Conservation (phyloP, 768 basidiomycete species). For the Chalciporus chontae region DNA sequence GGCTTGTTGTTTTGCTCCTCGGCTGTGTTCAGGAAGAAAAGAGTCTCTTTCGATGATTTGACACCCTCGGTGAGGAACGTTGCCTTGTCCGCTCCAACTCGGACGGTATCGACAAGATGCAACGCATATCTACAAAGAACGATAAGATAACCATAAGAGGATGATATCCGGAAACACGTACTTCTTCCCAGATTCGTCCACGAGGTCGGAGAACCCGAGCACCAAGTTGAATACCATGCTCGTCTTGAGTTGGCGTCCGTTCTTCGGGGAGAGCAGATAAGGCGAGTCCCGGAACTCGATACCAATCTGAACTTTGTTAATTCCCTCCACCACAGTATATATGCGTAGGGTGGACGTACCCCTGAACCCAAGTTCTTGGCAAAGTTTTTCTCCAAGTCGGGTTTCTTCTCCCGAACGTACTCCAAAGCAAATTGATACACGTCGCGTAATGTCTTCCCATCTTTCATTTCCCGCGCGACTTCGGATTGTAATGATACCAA, state of each 20-base stretch:
- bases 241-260: constrained; percentile 60
- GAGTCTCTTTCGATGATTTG: constrained; percentile 79
- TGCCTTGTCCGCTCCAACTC: constrained; percentile 63
- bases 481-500: constrained; percentile 77
- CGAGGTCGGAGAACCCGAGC: constrained; percentile 81
- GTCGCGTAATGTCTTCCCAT: constrained; percentile 73
- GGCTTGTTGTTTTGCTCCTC: constrained; percentile 52
- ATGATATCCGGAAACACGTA: constrained; percentile 32
- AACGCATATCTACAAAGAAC: constrained; percentile 67
- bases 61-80: constrained; percentile 78
- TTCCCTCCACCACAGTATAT: background rate
- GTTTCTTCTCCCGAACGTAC: constrained; percentile 71
- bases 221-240: constrained; percentile 86
- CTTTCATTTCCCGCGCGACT: constrained; percentile 70
- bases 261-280: constrained; percentile 82
- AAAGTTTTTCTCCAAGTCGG: constrained; percentile 79
- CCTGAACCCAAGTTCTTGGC: constrained; percentile 89
- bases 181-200: constrained; percentile 77
- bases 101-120: constrained; percentile 85
- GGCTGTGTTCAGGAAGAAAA: constrained; percentile 76
- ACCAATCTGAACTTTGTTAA: constrained; percentile 61
- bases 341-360: constrained; percentile 43
- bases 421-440: constrained; percentile 74
- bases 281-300: constrained; percentile 91
- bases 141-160: background rate